Conservation (phyloP, 192 early-diverging fungal genomes). For the Lunasporangiospora selenospora region DNA sequence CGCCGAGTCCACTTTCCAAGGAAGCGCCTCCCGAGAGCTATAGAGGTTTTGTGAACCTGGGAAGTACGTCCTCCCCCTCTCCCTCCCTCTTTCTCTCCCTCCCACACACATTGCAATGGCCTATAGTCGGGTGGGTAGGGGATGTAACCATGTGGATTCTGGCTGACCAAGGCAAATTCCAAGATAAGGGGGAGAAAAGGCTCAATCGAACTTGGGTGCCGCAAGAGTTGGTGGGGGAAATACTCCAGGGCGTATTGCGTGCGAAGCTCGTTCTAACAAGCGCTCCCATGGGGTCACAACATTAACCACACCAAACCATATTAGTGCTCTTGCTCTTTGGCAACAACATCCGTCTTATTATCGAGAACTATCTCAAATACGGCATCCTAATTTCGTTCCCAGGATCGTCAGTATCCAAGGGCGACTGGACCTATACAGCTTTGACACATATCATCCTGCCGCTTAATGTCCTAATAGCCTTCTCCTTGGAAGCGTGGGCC, state of each 20-base stretch:
- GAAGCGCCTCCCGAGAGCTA: slow-evolving; percentile 88
- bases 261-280: too few species aligned
- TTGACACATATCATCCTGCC: slow-evolving; percentile 59
- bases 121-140: too few species aligned
- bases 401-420: slow-evolving; percentile 50
- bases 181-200: too few species aligned
- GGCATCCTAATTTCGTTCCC: slow-evolving; percentile 81
- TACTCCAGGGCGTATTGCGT: too few species aligned
- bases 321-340: slow-evolving; percentile 81
- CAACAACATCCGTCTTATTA: slow-evolving; percentile 82
- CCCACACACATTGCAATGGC: too few species aligned
- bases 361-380: slow-evolving; percentile 91
- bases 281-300: too few species aligned
- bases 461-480: slow-evolving; percentile 61
- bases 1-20: slow-evolving; percentile 81
- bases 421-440: slow-evolving; percentile 64
- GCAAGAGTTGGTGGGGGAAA: too few species aligned
- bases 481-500: slow-evolving; percentile 64
- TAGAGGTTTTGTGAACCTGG: slow-evolving; percentile 83
- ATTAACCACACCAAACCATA: too few species aligned
- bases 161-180: too few species aligned
- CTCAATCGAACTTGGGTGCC: too few species aligned
- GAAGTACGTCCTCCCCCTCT: slow-evolving; percentile 50
- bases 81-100: not conserved
- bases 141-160: too few species aligned